A percentile compares a stretch with the other conserved stretches of the same genome.
phyloP scores from a whole-genome alignment of 495 filamentous ascomycete genomes.

The Xylaria curta region DNA sequence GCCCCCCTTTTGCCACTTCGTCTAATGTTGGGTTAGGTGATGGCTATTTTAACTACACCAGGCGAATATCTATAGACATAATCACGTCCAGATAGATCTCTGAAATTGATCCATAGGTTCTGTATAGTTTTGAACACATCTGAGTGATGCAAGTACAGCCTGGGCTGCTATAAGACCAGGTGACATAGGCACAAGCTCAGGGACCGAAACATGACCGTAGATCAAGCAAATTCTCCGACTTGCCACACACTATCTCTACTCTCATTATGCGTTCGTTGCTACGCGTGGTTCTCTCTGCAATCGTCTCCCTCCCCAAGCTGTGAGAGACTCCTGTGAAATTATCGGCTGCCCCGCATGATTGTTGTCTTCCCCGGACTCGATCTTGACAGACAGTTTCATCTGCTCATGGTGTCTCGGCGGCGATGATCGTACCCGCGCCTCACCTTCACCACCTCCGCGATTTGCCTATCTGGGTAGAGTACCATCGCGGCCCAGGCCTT shows the following conservation, averaged over 20 bases:
- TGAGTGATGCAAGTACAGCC: neutral
- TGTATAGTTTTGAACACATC: neutral
- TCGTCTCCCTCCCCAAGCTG: too few species aligned
- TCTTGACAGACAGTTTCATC: slow-evolving; percentile 13
- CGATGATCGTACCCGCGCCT: neutral
- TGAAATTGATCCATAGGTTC: neutral
- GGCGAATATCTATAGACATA: neutral
- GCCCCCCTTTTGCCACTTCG: too few species aligned
- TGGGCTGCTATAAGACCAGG: neutral
- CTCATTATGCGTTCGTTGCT: neutral
- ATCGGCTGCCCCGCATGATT: neutral
- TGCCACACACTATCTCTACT: neutral
- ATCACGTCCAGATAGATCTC: neutral
- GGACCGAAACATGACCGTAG: slow-evolving; percentile 14
- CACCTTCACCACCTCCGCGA: neutral
- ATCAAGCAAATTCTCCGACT: slow-evolving; percentile 12
- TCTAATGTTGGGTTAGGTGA: neutral
- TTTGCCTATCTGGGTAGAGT: neutral
- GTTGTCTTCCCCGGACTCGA: neutral
- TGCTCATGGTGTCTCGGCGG: neutral
- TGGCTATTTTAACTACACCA: neutral
- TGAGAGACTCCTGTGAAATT: neutral
- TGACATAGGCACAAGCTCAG: slow-evolving; percentile 1
- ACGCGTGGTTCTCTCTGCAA: neutral
- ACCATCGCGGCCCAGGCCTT: neutral